A percentile compares a stretch with the other conserved stretches of the same genome.
These are phyloP conservation scores for Collybia mongolica DNA, from an alignment of 768 basidiomycete genomes.

Conservation along the genomic window DNA sequence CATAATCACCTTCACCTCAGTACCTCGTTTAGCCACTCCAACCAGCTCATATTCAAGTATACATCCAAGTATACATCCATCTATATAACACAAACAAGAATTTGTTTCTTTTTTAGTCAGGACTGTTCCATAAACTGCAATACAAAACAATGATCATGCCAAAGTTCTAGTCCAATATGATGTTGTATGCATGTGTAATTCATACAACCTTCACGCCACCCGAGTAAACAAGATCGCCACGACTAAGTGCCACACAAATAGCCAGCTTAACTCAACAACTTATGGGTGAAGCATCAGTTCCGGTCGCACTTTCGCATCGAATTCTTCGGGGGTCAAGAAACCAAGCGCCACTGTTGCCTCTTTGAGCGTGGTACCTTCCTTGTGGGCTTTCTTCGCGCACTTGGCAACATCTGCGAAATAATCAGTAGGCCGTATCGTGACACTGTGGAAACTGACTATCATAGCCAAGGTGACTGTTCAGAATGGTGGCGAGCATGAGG, in stretches of 20 bases:
- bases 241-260: background rate
- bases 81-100: no score
- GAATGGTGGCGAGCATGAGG: slow-evolving; percentile 95
- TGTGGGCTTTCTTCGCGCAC: slow-evolving; percentile 99
- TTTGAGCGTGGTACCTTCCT: slow-evolving; percentile 94
- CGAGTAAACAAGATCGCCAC: background rate
- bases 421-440: slow-evolving; percentile 12
- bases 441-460: slow-evolving; percentile 67
- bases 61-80: no score
- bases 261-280: slow-evolving; percentile 15
- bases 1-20: slow-evolving; percentile 4
- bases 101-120: no score
- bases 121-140: no score
- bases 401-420: slow-evolving; percentile 82
- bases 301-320: slow-evolving; percentile 90
- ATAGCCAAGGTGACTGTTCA: slow-evolving; percentile 95
- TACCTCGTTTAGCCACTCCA: slow-evolving; percentile 4
- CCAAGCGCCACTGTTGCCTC: slow-evolving; percentile 90
- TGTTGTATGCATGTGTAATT: no score
- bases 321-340: slow-evolving; percentile 85
- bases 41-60: no score
- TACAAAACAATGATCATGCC: no score
- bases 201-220: no score
- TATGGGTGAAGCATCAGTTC: slow-evolving; percentile 73
- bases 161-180: no score